Evolutionary conservation across 169 alveolate species (phyloP), one percentile per base, ranked within the genome.

Genomic region (Eimeria necatrix): DNA sequence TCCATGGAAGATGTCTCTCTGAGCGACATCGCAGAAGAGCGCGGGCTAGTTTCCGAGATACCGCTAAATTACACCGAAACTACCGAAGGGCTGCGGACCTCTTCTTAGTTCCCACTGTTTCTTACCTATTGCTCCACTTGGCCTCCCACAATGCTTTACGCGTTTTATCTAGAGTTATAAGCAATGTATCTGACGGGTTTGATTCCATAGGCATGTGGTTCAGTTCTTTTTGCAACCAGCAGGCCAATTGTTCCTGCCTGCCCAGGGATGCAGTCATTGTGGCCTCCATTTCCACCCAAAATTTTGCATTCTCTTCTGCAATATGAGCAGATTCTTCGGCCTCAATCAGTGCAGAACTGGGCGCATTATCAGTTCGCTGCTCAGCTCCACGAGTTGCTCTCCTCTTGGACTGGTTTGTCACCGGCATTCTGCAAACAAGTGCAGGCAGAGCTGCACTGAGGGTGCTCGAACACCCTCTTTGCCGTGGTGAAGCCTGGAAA

Each of bases 321-420:
- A 32, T 48, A 20, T 53, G 60, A 9, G 90, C 90, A 18, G 90
- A 12, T 10, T 81, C 90, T 20, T 81, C 90, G 16, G 90, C 90
- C 51, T 68, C 73, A 22, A 71, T n/a, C 48, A 81, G 6, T 24
- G 26, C 10, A 26, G 71, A 12, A 20, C 51, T 8, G 3, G 73
- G 46, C 18, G 73, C 51, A 0, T 7, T 32, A 22, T 81, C 90
- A 3, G 26, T n/a, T 22, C 32, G n/a, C n/a, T 18, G 24, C 10
- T 81, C 90, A 6, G 24, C 18, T 12, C 70, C 73, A 51, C 64
- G 60, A 0, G 90, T 81, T 9, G 71, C 49, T n/a, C 90, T 49
- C 51, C 90, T 53, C 73, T 52, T 81, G 8, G 73, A 4, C 46
- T 51, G 22, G n/a, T 48, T 10, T 0, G 90, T 59, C 22, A 71